phyloP scores from a whole-genome alignment of 345 rosid species.

The Lumnitzera racemosa region DNA sequence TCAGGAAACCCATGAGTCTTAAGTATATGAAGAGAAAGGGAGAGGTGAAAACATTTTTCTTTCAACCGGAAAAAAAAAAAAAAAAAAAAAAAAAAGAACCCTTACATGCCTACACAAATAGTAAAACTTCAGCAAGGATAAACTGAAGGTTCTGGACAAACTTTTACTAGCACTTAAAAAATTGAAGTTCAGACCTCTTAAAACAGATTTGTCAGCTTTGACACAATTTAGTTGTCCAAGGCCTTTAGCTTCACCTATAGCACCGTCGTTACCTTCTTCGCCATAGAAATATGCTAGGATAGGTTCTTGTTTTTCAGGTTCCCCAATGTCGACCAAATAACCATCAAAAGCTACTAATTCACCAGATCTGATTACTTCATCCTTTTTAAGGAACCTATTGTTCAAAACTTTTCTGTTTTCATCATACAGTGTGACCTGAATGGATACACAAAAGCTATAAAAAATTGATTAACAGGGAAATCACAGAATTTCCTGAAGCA shows the following conservation, averaged over 20 bases:
- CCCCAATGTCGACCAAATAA: conserved; percentile 47
- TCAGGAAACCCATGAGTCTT: no score
- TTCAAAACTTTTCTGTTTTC: conserved; percentile 26
- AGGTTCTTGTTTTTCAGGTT: conserved; percentile 22
- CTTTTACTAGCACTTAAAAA: no score
- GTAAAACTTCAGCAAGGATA: no score
- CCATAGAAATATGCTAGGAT: conserved; percentile 11
- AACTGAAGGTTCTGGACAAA: background rate
- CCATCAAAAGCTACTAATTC: conserved; percentile 32
- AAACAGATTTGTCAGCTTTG: conserved; percentile 12
- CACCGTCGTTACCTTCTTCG: conserved; percentile 4
- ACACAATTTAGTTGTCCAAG: conserved; percentile 10
- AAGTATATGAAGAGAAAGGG: no score
- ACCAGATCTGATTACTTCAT: conserved; percentile 36
- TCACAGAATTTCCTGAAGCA: no score
- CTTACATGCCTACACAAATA: no score
- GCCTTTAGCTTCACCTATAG: conserved; percentile 7
- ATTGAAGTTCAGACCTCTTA: conserved; percentile 16
- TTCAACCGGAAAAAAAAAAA: no score
- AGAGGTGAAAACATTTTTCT: no score
- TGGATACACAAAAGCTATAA: conserved; percentile 6
- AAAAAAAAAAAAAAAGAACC: no score
- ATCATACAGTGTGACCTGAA: conserved; percentile 49
- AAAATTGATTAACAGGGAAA: conserved; percentile 5
- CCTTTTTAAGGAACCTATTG: conserved; percentile 44